These are phyloP conservation scores for Pseudoneurospora amorphoporcata DNA, from an alignment of 495 filamentous ascomycete genomes.

Conservation along the genomic window DNA sequence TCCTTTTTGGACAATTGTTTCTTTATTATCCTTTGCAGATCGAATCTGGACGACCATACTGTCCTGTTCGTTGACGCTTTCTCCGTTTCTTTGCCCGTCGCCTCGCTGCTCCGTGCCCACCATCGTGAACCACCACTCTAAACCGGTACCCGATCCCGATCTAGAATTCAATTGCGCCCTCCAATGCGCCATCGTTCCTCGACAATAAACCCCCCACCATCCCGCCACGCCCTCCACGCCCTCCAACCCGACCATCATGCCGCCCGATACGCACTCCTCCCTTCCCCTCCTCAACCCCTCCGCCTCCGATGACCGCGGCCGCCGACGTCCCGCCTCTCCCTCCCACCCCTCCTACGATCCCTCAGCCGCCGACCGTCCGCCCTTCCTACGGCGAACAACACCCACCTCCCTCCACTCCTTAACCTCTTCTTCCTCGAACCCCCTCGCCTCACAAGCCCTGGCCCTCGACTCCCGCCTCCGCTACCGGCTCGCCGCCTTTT, in stretches of 20 bases:
- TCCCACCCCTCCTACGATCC: neutral
- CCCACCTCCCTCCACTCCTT: conserved; percentile 12
- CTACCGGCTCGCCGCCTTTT: conserved; percentile 77
- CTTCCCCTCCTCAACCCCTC: conserved; percentile 4
- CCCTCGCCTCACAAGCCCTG: conserved; percentile 35
- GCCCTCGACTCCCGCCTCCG: conserved; percentile 54
- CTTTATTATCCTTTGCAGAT: neutral
- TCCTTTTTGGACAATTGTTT: neutral
- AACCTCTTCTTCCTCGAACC: neutral
- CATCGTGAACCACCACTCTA: neutral
- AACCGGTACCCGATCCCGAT: neutral
- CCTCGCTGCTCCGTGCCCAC: neutral
- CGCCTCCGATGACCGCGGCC: neutral
- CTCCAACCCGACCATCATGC: neutral
- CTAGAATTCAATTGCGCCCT: neutral
- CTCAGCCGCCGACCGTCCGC: neutral
- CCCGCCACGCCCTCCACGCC: neutral
- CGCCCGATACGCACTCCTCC: conserved; percentile 1
- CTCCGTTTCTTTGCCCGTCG: neutral
- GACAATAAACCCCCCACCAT: neutral
- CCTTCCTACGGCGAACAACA: conserved; percentile 10
- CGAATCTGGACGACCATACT: neutral
- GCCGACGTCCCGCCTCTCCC: neutral
- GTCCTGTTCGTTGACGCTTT: neutral
- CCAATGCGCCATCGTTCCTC: neutral